A percentile compares a stretch with the other conserved stretches of the same genome.
These are phyloP conservation scores for Suhomyces coccinellae DNA, from an alignment of 1,139 yeast genomes.

Conservation along the genomic window DNA sequence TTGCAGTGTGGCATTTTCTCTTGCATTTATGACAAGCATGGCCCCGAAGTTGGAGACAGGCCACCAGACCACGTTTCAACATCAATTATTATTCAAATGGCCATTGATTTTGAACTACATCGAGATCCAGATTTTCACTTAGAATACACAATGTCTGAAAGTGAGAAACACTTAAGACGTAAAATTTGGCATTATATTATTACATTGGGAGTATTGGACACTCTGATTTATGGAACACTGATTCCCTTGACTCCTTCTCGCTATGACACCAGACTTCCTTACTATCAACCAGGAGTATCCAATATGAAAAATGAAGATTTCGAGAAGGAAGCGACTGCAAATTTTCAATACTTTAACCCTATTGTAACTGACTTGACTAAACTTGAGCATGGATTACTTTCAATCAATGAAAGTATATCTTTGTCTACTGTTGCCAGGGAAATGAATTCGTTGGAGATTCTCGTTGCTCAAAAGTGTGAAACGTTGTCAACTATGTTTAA, in stretches of 20 bases:
- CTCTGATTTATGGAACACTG: slow-evolving; percentile 18
- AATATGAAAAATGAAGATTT: slow-evolving; percentile 20
- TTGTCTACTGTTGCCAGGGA: slow-evolving; percentile 13
- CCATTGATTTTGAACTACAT: slow-evolving; percentile 14
- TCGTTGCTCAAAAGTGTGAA: slow-evolving; percentile 13
- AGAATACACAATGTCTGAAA: slow-evolving; percentile 11
- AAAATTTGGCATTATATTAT: slow-evolving; percentile 30
- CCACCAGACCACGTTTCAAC: slow-evolving; percentile 13
- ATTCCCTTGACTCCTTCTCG: slow-evolving; percentile 19
- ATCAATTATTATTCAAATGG: slow-evolving; percentile 17
- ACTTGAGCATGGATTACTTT: slow-evolving; percentile 11
- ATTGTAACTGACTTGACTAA: slow-evolving; percentile 2
- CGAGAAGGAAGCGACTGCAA: slow-evolving; percentile 22
- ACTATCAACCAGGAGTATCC: slow-evolving; percentile 17
- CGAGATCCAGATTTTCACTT: slow-evolving; percentile 18
- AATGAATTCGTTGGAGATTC: slow-evolving; percentile 16
- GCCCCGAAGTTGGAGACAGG: slow-evolving; percentile 34
- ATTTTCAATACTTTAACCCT: slow-evolving; percentile 16
- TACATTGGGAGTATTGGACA: slow-evolving; percentile 20
- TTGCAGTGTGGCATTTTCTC: slow-evolving; percentile 22
- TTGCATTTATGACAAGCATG: slow-evolving; percentile 27
- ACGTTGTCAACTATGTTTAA: slow-evolving; percentile 8
- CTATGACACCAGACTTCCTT: slow-evolving; percentile 28
- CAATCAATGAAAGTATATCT: slow-evolving; percentile 14
- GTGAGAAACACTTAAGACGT: slow-evolving; percentile 16